Evolutionary conservation across 768 basidiomycete species (phyloP), one percentile per base, ranked within the genome.

Genomic region (Leccinum truebloodii): DNA sequence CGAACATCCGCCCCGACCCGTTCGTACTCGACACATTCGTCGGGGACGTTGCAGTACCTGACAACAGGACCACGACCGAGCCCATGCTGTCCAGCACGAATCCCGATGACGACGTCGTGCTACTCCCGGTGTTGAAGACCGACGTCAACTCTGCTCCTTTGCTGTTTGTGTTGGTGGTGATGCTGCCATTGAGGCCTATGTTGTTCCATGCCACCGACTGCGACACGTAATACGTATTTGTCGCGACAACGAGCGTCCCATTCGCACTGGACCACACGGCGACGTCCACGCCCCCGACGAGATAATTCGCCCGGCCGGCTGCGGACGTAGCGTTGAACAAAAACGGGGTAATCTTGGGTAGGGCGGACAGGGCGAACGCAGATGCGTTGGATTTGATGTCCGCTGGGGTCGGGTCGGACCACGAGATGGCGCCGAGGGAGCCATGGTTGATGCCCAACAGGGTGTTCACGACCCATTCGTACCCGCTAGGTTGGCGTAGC

Each of bases 381-480:
- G 85, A 85, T 3, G 83, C 81, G 16, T 79, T 81, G 13, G 77
- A 71, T 67, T 86, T 83, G 73, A 86, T 81, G 54, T 84, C 82
- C 8, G 71, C 59, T 1, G 80, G 71, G 0, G 83, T 83, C 1
- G 85, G 84, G 62, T 86, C 83, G 46, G 79, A 78, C 85, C 85
- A 80, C 2, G 73, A 70, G 46, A 74, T 35, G 2, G 83, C 68
- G 75, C 85, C 87, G 1, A 84, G 75, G 4, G 77, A 86, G 1
- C 89, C 88, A 57, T 90, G 88, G 64, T 89, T 90, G 70, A 90
- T 83, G 0, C 81, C 85, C 1, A 90, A 67, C n/a, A 87, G 76
- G 59, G 80, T 83, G 71, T 86, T 76, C 3, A 89, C 82, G 13
- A 88, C 77, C 67, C 81, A 90, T 73, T 92, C 89, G 52, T 79